Evolutionary conservation across 495 filamentous ascomycete genomes (phyloP), one percentile per base, ranked within the genome.

Genomic region (Aspergillus conjunctus): DNA sequence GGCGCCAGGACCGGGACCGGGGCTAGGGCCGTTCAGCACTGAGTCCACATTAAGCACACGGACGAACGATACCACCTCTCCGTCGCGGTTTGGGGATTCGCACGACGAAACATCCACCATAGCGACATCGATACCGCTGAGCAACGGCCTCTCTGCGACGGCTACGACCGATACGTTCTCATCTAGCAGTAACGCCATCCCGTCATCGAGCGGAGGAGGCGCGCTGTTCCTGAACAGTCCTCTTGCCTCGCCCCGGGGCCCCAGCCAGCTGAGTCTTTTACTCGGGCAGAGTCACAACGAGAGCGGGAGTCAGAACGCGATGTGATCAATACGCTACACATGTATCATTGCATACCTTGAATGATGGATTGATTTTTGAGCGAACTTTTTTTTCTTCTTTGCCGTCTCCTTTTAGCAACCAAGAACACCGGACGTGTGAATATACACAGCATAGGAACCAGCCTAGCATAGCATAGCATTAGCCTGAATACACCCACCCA

Each of bases 231-330:
- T 51, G 22, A 33, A 14, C 11, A 30, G 46, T 12, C 58, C 46
- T 12, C 26, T 60, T 21, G 49, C 58, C 14, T 17, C 54, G 11
- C 43, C 58, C 4, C 60, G 51, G 2, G 48, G 62, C 21, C 64
- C 60, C 1, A 62, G 68, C 21, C 60, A 64, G 50, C 53, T 70
- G 15, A 70, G 68, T 37, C 26, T 62, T 6, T 26, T 70, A 51
- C 56, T 70, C 20, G 65, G 65, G 33, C 56, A 62, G 31, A 66
- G 60, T 32, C 62, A 65, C 12, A 44, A 21, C 17, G 18, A 44
- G 32, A 34, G 37, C 17, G 44, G 44, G 20, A 22, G 18, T 17
- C 18, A 21, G 44, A 21, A 21, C 9, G 18, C 9, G 44, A 48
- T 48, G 21, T 22, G 39, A 51, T 9, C 41, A 31, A 39, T 11